phyloP scores from a whole-genome alignment of 2,329 filamentous ascomycete genomes.

The Dothidotthia symphoricarpi region DNA sequence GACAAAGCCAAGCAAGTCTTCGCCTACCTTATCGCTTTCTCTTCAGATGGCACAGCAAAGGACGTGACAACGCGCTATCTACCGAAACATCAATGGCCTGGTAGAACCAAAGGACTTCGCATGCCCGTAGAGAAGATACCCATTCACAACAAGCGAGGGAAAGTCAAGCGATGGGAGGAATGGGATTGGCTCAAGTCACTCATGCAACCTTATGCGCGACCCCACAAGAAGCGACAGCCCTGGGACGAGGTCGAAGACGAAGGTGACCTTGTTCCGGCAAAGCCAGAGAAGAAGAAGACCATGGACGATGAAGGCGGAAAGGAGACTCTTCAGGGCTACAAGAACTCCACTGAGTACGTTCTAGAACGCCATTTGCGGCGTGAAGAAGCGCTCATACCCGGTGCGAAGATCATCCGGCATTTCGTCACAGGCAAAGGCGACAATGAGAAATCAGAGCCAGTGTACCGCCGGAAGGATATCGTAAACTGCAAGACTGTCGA shows the following conservation, averaged over 20 bases:
- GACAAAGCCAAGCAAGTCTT: slow-evolving; percentile 87
- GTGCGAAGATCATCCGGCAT: slow-evolving; percentile 66
- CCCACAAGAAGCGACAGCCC: slow-evolving; percentile 57
- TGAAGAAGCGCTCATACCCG: slow-evolving; percentile 79
- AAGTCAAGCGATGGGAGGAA: slow-evolving; percentile 71
- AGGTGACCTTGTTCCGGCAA: slow-evolving; percentile 70
- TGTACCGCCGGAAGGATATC: slow-evolving; percentile 77
- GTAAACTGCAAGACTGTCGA: slow-evolving; percentile 86
- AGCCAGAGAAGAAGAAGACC: slow-evolving; percentile 60
- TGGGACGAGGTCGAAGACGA: slow-evolving; percentile 77
- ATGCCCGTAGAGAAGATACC: slow-evolving; percentile 78
- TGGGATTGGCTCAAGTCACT: slow-evolving; percentile 86
- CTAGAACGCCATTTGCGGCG: slow-evolving; percentile 83
- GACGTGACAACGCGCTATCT: slow-evolving; percentile 93
- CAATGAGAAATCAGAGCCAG: slow-evolving; percentile 71
- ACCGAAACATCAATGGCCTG: slow-evolving; percentile 75
- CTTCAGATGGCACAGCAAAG: slow-evolving; percentile 82
- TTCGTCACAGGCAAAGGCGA: slow-evolving; percentile 76
- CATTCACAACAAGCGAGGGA: slow-evolving; percentile 73
- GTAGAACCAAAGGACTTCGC: slow-evolving; percentile 82
- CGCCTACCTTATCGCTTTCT: slow-evolving; percentile 82
- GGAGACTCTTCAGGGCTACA: slow-evolving; percentile 80
- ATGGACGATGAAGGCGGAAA: slow-evolving; percentile 72
- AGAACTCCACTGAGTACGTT: slow-evolving; percentile 79
- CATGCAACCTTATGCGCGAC: slow-evolving; percentile 69